These are phyloP conservation scores for Heliocybe sulcata DNA, from an alignment of 1,284 basidiomycete species.

Conservation along the genomic window DNA sequence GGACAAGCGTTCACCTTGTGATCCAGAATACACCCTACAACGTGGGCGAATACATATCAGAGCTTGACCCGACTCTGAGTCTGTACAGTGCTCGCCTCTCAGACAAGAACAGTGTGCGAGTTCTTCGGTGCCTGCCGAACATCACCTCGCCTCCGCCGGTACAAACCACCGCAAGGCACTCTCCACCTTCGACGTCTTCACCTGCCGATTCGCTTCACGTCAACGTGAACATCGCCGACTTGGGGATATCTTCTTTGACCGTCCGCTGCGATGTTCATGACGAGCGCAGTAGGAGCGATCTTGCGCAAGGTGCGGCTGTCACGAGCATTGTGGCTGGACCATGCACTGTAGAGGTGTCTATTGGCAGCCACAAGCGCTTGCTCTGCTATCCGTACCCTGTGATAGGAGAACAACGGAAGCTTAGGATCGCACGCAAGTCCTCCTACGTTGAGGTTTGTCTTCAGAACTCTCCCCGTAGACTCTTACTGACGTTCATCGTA, in stretches of 20 bases:
- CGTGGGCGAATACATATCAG: background rate
- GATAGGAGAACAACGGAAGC: background rate
- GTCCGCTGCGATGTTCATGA: background rate
- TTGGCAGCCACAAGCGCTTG: background rate
- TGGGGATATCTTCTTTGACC: background rate
- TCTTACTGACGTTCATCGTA: background rate
- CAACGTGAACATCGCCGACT: background rate
- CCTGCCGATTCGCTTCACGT: background rate
- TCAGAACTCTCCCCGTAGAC: background rate
- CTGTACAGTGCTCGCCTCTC: background rate
- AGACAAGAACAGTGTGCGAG: background rate
- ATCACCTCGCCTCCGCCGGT: background rate
- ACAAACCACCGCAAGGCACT: background rate
- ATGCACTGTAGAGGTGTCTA: background rate
- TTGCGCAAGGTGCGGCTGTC: background rate
- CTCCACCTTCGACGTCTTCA: background rate
- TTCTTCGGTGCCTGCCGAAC: background rate
- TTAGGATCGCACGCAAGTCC: conserved; percentile 2
- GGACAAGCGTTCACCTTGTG: background rate
- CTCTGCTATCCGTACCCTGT: background rate
- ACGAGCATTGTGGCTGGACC: background rate
- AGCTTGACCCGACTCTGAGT: background rate
- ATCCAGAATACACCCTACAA: background rate
- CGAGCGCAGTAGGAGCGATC: background rate
- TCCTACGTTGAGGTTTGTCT: conserved; percentile 1